Percentiles rank a stretch among this genome's conserved stretches.
Conservation (phyloP, 768 basidiomycete genomes). For the Mycena pura region DNA sequence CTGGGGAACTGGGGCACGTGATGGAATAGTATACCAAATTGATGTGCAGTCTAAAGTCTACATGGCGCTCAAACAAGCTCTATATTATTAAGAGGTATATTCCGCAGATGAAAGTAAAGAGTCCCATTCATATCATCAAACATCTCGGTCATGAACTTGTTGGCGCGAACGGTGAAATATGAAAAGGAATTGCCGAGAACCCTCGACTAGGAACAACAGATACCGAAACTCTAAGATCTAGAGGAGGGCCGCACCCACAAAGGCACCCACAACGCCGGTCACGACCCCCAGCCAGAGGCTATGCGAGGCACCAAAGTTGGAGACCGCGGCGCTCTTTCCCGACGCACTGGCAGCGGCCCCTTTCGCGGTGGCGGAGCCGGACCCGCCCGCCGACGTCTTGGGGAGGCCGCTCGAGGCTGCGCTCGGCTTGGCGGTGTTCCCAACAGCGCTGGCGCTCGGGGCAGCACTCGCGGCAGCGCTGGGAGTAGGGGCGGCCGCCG, state of each 20-base stretch:
- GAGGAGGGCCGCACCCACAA: constrained; percentile 46
- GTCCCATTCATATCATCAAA: too few species aligned
- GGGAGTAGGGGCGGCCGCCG: constrained; percentile 36
- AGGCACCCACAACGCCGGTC: constrained; percentile 38
- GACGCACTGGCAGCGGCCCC: constrained; percentile 26
- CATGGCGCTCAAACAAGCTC: too few species aligned
- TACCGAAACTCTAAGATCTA: constrained; percentile 29
- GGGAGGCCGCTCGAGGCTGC: constrained; percentile 25
- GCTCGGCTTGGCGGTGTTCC: constrained; percentile 16
- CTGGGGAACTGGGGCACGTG: neutral
- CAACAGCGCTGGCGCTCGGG: constrained; percentile 27
- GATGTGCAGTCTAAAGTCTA: too few species aligned
- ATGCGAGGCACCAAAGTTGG: neutral
- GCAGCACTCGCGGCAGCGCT: constrained; percentile 31
- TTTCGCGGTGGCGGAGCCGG: constrained; percentile 30
- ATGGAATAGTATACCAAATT: neutral
- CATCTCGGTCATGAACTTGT: too few species aligned
- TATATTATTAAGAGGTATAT: too few species aligned
- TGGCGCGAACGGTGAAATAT: too few species aligned
- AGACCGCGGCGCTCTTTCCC: constrained; percentile 30
- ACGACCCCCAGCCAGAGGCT: constrained; percentile 17
- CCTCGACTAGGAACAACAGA: too few species aligned
- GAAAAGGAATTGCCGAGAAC: too few species aligned
- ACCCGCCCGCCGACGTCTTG: constrained; percentile 25
- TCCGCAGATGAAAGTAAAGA: too few species aligned